Evolutionary conservation across 805 yeast genomes (phyloP), one percentile per base, ranked within the genome.

Genomic region (Candida tammaniensis): DNA sequence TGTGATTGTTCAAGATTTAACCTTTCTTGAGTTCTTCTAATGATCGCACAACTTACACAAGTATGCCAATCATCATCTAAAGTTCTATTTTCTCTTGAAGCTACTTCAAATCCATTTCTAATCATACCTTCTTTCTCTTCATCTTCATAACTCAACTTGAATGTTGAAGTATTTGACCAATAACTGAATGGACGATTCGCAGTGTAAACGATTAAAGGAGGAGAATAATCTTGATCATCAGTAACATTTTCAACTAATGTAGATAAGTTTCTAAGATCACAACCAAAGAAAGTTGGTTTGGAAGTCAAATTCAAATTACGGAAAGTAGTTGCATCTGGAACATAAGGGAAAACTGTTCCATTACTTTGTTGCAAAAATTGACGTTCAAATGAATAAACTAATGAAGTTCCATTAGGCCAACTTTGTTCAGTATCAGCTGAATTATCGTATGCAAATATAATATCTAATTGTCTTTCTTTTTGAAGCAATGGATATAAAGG

Each of bases 21-120:
- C 52, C 88, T 71, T 60, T 86, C 93, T 52, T 81, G 80, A 26
- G 82, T 76, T 55, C 95, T 77, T 62, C 86, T 81, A 39, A 86
- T 69, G 29, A 86, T 73, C 7, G 94, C 95, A 68, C 95, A 86
- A 2, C 84, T 85, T 31, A 86, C 71, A 65, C 95, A 86, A 5
- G 78, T 72, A 26, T 74, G 63, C 80, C 85, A 86, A 25, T 82
- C 78, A 4, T 62, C 53, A 45, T 84, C 94, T 16, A 80, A 51
- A 10, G 94, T 81, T 23, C 77, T 59, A 54, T 85, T 86, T 38
- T 70, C 67, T 51, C 82, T 73, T 1, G 89, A 68, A 9, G 81
- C 74, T 10, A 75, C 70, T 47, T 83, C 86, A 52, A 77, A 83
- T 7, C 95, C 95, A 54, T 87, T 87, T 46, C 68, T 57, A 37